Evolutionary conservation across 2,329 filamentous ascomycete species (phyloP).

Genomic region (Aspergillus felis): DNA sequence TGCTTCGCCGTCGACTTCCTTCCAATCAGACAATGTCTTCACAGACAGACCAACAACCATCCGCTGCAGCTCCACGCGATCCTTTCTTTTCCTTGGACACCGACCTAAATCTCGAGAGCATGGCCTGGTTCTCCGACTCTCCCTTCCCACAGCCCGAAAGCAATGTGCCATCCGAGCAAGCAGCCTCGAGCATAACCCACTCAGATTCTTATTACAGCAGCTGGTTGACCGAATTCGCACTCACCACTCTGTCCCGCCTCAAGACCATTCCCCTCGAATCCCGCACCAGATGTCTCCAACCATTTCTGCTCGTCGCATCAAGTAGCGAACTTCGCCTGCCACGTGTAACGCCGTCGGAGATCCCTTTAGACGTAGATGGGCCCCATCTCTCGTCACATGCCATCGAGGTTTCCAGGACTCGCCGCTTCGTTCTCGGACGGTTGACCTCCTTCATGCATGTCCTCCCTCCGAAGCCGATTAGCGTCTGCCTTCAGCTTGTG

Average conservation of each 20-base stretch:
- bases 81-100: conserved; percentile 21
- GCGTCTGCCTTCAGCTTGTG: conserved; percentile 48
- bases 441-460: conserved; percentile 45
- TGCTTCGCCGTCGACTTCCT: conserved; percentile 44
- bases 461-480: conserved; percentile 51
- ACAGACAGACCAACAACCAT: conserved; percentile 4
- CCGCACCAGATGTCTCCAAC: conserved; percentile 52
- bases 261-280: conserved; percentile 50
- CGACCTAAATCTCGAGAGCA: conserved; percentile 17
- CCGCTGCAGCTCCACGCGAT: conserved; percentile 18
- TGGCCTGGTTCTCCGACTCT: conserved; percentile 15
- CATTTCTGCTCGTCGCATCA: conserved; percentile 49
- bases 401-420: conserved; percentile 46
- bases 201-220: conserved; percentile 21
- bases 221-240: conserved; percentile 50
- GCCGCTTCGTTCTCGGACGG: conserved; percentile 48
- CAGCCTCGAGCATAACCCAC: conserved; percentile 26
- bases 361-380: conserved; percentile 6
- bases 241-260: conserved; percentile 49
- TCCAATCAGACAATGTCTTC: conserved; percentile 2
- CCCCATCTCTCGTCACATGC: conserved; percentile 34
- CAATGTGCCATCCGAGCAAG: neutral
- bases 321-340: conserved; percentile 50
- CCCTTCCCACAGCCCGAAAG: conserved; percentile 6
- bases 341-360: conserved; percentile 4